A percentile compares a stretch with the other conserved stretches of the same genome.
Conservation (phyloP, 2,329 filamentous ascomycete species). For the Microdochium trichocladiopsis region DNA sequence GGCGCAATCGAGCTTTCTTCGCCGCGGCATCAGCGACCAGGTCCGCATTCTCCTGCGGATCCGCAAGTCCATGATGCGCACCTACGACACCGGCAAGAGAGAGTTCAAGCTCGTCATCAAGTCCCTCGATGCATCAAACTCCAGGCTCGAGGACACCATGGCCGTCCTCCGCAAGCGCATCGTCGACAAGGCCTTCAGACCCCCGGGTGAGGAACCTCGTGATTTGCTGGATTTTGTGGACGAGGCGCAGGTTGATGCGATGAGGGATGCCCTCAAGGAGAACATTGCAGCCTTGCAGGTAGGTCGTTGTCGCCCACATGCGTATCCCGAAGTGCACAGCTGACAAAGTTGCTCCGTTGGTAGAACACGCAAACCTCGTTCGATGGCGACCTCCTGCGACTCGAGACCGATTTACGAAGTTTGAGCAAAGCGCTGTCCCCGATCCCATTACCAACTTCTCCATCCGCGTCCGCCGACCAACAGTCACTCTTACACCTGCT, state of each 20-base stretch:
- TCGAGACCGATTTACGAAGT: slow-evolving; percentile 65
- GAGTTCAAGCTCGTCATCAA: slow-evolving; percentile 57
- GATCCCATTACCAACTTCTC: slow-evolving; percentile 24
- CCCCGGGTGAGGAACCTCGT: slow-evolving; percentile 48
- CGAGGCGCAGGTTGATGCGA: slow-evolving; percentile 58
- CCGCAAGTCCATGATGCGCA: slow-evolving; percentile 41
- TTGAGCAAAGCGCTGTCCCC: slow-evolving; percentile 52
- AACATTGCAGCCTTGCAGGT: slow-evolving; percentile 67
- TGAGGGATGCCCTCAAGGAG: slow-evolving; percentile 60
- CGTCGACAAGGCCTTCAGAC: slow-evolving; percentile 58
- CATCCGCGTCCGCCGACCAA: slow-evolving; percentile 26
- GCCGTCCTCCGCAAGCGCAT: slow-evolving; percentile 53
- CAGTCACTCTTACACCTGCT: slow-evolving; percentile 45
- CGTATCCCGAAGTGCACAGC: slow-evolving; percentile 5
- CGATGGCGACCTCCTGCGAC: slow-evolving; percentile 65
- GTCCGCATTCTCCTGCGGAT: slow-evolving; percentile 42
- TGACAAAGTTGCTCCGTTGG: neutral
- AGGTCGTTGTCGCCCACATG: slow-evolving; percentile 4
- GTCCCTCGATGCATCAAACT: slow-evolving; percentile 60
- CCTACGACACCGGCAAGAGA: slow-evolving; percentile 49
- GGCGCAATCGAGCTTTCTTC: slow-evolving; percentile 63
- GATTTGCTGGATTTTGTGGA: slow-evolving; percentile 72
- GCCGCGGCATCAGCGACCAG: slow-evolving; percentile 52
- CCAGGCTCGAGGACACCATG: slow-evolving; percentile 59
- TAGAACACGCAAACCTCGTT: slow-evolving; percentile 63